These are phyloP conservation scores for Mycena latifolia DNA, from an alignment of 768 basidiomycete genomes.

Conservation along the genomic window DNA sequence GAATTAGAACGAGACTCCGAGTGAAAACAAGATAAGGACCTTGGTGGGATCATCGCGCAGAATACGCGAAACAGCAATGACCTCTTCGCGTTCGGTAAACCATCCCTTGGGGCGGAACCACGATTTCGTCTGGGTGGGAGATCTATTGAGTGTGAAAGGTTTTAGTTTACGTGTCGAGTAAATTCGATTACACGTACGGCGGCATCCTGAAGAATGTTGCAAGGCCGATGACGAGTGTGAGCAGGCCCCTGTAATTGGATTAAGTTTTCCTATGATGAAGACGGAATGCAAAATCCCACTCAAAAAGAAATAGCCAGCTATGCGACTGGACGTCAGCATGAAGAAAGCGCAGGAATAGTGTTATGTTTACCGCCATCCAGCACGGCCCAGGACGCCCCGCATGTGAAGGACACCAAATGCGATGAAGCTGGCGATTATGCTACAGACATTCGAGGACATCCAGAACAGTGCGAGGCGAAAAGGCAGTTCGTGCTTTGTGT, in stretches of 20 bases:
- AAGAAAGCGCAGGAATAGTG: not conserved
- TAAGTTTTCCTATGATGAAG: not conserved
- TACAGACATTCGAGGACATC: slow-evolving; percentile 60
- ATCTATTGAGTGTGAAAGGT: slow-evolving; percentile 32
- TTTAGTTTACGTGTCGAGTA: not conserved
- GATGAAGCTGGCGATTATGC: slow-evolving; percentile 64
- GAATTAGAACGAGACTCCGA: too few species aligned
- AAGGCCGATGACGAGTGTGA: slow-evolving; percentile 66
- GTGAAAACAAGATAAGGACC: slow-evolving; percentile 33
- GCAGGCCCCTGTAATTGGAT: slow-evolving; percentile 50
- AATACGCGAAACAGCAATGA: slow-evolving; percentile 71
- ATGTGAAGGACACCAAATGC: slow-evolving; percentile 73
- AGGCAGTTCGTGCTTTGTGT: slow-evolving; percentile 70
- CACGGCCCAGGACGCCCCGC: slow-evolving; percentile 64
- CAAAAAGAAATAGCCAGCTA: slow-evolving; percentile 72
- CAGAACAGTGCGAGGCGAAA: slow-evolving; percentile 69
- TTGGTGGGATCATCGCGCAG: slow-evolving; percentile 75
- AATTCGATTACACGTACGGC: slow-evolving; percentile 37
- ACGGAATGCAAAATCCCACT: slow-evolving; percentile 44
- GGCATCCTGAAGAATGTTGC: slow-evolving; percentile 71
- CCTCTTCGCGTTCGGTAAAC: slow-evolving; percentile 73
- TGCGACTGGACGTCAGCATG: not conserved
- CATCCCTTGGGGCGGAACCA: slow-evolving; percentile 73
- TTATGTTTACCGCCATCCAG: slow-evolving; percentile 61
- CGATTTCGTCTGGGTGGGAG: slow-evolving; percentile 68